phyloP scores from a whole-genome alignment of 192 early-diverging fungal genomes.

The Helicostylum pulchrum region DNA sequence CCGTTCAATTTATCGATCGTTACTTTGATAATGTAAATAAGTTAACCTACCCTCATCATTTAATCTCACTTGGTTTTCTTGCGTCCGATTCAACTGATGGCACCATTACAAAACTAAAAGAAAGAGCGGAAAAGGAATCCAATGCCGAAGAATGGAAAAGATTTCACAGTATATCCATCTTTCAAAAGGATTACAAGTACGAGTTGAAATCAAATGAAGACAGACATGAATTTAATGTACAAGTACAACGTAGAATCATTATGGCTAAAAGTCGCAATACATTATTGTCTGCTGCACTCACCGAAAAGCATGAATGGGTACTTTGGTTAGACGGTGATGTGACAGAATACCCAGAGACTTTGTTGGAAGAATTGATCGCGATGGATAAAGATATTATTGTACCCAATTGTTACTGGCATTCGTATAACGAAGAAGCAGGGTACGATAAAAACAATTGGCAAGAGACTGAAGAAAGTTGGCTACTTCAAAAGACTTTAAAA shows the following conservation, averaged over 20 bases:
- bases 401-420: slow-evolving; percentile 50
- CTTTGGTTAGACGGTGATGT: slow-evolving; percentile 74
- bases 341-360: slow-evolving; percentile 57
- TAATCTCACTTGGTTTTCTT: slow-evolving; percentile 66
- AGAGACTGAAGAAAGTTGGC: slow-evolving; percentile 56
- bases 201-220: slow-evolving; percentile 43
- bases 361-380: slow-evolving; percentile 58
- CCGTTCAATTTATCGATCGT: slow-evolving; percentile 48
- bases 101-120: slow-evolving; percentile 49
- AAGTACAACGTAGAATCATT: slow-evolving; percentile 53
- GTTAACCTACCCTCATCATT: slow-evolving; percentile 57
- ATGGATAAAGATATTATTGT: slow-evolving; percentile 67
- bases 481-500: slow-evolving; percentile 36
- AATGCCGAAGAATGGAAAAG: slow-evolving; percentile 40
- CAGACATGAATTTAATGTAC: slow-evolving; percentile 58
- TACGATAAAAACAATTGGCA: slow-evolving; percentile 73
- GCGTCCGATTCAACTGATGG: slow-evolving; percentile 59
- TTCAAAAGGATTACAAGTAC: slow-evolving; percentile 57
- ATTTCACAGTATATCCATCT: slow-evolving; percentile 56
- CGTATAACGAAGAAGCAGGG: slow-evolving; percentile 44
- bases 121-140: slow-evolving; percentile 13
- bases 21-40: slow-evolving; percentile 59
- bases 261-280: slow-evolving; percentile 64
- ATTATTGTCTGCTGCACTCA: slow-evolving; percentile 54
- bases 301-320: slow-evolving; percentile 62